These are phyloP conservation scores for Quercus tomentella DNA, from an alignment of 331 rosid genomes.

Conservation along the genomic window DNA sequence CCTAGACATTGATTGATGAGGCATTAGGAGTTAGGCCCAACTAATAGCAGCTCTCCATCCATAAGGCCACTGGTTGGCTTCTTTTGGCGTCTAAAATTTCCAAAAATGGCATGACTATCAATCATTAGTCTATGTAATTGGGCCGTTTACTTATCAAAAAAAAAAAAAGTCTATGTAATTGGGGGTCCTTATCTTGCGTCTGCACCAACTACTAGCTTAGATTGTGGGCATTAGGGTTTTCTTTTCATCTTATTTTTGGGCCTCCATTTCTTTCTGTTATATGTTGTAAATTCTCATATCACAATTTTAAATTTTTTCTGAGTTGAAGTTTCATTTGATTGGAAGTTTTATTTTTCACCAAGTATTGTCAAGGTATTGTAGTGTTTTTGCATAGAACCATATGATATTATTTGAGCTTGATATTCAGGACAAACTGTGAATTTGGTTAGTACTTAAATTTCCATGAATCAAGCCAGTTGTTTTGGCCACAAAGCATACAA, in stretches of 20 bases:
- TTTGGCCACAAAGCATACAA: not conserved
- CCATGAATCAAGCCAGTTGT: too few relatives aligned
- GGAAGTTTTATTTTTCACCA: not conserved
- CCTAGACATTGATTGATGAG: too few relatives aligned
- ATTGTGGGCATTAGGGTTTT: not conserved
- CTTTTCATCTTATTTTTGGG: not conserved
- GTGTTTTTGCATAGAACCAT: not conserved
- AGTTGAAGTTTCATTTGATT: not conserved
- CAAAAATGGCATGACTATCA: too few relatives aligned
- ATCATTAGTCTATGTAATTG: too few relatives aligned
- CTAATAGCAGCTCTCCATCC: too few relatives aligned
- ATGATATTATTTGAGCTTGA: not conserved
- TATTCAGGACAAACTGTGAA: not conserved
- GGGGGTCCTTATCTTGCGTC: too few relatives aligned
- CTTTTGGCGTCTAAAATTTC: too few relatives aligned
- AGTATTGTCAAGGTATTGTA: not conserved
- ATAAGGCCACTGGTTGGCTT: too few relatives aligned
- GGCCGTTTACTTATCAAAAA: too few relatives aligned
- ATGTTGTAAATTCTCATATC: not conserved
- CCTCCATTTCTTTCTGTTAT: not conserved
- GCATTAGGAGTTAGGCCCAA: too few relatives aligned
- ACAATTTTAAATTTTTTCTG: not conserved
- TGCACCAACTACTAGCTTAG: not conserved
- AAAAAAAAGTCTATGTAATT: too few relatives aligned
- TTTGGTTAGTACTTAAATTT: not conserved